Conservation (phyloP, 2,329 filamentous ascomycete species). For the Alternaria incomplexa region DNA sequence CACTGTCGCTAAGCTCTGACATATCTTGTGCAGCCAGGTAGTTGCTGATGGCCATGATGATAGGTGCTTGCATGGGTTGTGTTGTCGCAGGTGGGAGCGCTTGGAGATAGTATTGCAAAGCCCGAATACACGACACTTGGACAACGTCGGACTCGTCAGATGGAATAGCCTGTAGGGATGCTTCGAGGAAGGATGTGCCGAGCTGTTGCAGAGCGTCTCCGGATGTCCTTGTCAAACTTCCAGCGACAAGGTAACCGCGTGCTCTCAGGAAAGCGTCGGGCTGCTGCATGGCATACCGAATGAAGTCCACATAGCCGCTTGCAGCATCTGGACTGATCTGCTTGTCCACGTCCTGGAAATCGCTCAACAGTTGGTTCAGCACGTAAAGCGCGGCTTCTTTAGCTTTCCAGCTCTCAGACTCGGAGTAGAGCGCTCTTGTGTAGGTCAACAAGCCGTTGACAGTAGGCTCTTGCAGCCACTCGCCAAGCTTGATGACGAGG, state of each 20-base stretch:
- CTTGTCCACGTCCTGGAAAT: slow-evolving; percentile 80
- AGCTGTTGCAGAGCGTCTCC: slow-evolving; percentile 60
- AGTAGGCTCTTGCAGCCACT: slow-evolving; percentile 80
- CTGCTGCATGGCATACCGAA: slow-evolving; percentile 75
- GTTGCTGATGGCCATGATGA: slow-evolving; percentile 67
- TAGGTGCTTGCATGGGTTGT: slow-evolving; percentile 64
- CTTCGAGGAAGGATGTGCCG: slow-evolving; percentile 70
- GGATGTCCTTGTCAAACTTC: slow-evolving; percentile 74
- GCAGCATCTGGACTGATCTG: slow-evolving; percentile 72
- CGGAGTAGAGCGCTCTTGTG: slow-evolving; percentile 74
- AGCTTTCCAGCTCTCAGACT: slow-evolving; percentile 63
- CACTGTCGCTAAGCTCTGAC: slow-evolving; percentile 82
- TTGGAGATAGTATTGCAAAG: slow-evolving; percentile 72
- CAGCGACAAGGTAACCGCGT: slow-evolving; percentile 85
- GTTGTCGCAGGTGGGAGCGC: slow-evolving; percentile 59
- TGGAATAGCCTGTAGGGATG: slow-evolving; percentile 76
- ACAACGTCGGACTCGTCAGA: slow-evolving; percentile 84
- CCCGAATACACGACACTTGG: slow-evolving; percentile 88
- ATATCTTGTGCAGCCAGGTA: slow-evolving; percentile 84
- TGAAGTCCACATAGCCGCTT: slow-evolving; percentile 77
- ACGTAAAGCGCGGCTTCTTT: slow-evolving; percentile 86
- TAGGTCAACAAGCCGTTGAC: slow-evolving; percentile 80
- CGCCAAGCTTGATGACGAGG: slow-evolving; percentile 87
- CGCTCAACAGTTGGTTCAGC: slow-evolving; percentile 81
- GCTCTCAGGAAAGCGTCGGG: slow-evolving; percentile 80